phyloP scores from a whole-genome alignment of 2,329 filamentous ascomycete species.

The Arthrobotrys pseudoclavata region DNA sequence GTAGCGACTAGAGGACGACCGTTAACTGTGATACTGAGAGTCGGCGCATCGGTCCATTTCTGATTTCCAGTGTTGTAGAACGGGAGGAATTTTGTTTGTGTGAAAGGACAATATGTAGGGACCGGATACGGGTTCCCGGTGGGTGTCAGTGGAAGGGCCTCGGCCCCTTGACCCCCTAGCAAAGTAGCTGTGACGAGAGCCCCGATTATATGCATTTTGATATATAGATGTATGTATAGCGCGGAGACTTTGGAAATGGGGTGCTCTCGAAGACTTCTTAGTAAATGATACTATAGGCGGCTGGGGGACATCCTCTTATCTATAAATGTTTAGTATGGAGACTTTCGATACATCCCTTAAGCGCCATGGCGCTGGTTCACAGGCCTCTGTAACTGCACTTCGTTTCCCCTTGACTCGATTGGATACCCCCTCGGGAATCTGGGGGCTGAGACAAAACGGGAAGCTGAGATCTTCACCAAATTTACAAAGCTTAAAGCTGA shows the following conservation, averaged over 20 bases:
- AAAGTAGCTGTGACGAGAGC: slow-evolving; percentile 6
- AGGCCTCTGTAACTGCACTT: not conserved
- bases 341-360: not conserved
- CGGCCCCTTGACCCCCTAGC: not conserved
- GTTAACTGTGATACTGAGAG: slow-evolving; percentile 33
- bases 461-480: slow-evolving; percentile 16
- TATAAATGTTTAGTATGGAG: not conserved
- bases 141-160: slow-evolving; percentile 16
- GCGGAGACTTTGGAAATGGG: not conserved
- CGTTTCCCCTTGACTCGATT: not conserved
- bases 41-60: slow-evolving; percentile 32
- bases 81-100: slow-evolving; percentile 41
- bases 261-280: not conserved
- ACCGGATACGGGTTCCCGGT: slow-evolving; percentile 13
- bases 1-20: slow-evolving; percentile 14
- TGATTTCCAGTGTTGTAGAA: slow-evolving; percentile 35
- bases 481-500: not conserved
- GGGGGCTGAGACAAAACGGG: slow-evolving; percentile 10
- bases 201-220: slow-evolving; percentile 24
- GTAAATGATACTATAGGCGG: not conserved
- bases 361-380: slow-evolving; percentile 13
- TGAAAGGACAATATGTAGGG: slow-evolving; percentile 29
- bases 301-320: not conserved
- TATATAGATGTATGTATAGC: not conserved
- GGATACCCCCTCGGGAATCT: not conserved